Evolutionary conservation across 768 basidiomycete species (phyloP).

Genomic region (Tricholomella constricta): DNA sequence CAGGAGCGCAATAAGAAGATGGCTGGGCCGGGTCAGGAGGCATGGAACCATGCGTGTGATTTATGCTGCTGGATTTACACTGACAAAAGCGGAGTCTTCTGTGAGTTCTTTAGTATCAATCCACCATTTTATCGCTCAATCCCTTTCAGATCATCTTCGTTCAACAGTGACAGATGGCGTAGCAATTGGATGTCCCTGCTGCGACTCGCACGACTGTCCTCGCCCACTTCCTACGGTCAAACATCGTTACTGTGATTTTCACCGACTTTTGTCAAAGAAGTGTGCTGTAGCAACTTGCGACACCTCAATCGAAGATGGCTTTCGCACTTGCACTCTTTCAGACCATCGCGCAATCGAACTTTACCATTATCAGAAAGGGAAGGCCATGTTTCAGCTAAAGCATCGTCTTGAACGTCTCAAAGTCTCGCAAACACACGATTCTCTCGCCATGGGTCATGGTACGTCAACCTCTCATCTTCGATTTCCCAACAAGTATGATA

Average conservation of each 20-base stretch:
- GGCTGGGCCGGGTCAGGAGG: constrained; percentile 20
- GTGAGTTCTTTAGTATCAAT: neutral
- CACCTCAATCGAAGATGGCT: constrained; percentile 3
- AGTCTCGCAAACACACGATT: too few relatives aligned
- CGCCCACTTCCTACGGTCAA: constrained; percentile 15
- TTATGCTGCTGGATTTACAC: constrained; percentile 8
- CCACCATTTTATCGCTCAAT: neutral
- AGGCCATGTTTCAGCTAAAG: constrained; percentile 29
- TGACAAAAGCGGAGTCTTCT: neutral
- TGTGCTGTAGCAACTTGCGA: constrained; percentile 27
- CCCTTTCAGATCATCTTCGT: neutral
- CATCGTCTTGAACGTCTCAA: constrained; percentile 5
- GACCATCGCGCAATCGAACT: constrained; percentile 25
- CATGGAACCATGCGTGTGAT: too few relatives aligned
- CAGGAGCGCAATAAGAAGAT: constrained; percentile 15
- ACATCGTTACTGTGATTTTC: constrained; percentile 25
- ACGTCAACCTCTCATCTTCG: too few relatives aligned
- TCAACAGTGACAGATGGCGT: constrained; percentile 27
- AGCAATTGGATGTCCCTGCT: constrained; percentile 30
- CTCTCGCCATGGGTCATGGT: neutral
- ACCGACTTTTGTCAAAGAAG: constrained; percentile 5
- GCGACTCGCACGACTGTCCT: constrained; percentile 29
- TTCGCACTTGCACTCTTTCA: constrained; percentile 20
- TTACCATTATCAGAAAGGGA: constrained; percentile 17
- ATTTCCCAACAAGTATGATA: too few relatives aligned